Percentiles rank a stretch among this genome's conserved stretches.
Conservation (phyloP, 495 filamentous ascomycete genomes). For the Podospora pseudoanserina region DNA sequence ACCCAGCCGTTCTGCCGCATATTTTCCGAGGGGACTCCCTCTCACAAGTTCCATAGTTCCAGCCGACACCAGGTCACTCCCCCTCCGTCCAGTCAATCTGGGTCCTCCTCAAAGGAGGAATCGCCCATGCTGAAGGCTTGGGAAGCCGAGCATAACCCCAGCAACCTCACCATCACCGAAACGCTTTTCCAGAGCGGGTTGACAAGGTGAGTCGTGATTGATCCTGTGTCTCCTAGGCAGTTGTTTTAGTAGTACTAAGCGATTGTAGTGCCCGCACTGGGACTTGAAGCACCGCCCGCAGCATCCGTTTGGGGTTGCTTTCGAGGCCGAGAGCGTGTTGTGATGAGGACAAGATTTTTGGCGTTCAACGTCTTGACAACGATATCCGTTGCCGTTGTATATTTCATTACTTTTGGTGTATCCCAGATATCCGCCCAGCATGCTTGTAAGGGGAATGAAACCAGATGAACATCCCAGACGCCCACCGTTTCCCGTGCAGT, state of each 20-base stretch:
- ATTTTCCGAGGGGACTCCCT: not conserved
- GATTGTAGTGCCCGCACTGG: not conserved
- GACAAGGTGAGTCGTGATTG: conserved; percentile 6
- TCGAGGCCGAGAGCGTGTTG: not conserved
- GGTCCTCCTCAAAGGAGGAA: conserved; percentile 3
- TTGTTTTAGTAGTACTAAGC: not conserved
- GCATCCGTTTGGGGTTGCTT: not conserved
- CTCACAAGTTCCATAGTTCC: conserved; percentile 13
- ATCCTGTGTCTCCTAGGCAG: not conserved
- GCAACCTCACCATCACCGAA: conserved; percentile 42
- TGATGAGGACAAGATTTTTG: not conserved
- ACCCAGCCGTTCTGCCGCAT: not conserved
- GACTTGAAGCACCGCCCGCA: not conserved
- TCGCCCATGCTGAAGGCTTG: conserved; percentile 39
- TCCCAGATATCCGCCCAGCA: conserved; percentile 6
- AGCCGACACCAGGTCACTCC: conserved; percentile 4
- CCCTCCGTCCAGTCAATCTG: conserved; percentile 1
- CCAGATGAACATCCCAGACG: not conserved
- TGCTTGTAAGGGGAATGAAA: not conserved
- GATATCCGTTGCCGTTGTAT: conserved; percentile 10
- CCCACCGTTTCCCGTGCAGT: not conserved
- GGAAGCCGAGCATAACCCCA: conserved; percentile 33
- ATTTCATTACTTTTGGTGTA: conserved; percentile 8
- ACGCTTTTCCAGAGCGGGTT: conserved; percentile 19
- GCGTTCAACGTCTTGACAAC: not conserved